Evolutionary conservation across 768 basidiomycete species (phyloP), one percentile per base, ranked within the genome.

Genomic region (Naganishia kalamii): DNA sequence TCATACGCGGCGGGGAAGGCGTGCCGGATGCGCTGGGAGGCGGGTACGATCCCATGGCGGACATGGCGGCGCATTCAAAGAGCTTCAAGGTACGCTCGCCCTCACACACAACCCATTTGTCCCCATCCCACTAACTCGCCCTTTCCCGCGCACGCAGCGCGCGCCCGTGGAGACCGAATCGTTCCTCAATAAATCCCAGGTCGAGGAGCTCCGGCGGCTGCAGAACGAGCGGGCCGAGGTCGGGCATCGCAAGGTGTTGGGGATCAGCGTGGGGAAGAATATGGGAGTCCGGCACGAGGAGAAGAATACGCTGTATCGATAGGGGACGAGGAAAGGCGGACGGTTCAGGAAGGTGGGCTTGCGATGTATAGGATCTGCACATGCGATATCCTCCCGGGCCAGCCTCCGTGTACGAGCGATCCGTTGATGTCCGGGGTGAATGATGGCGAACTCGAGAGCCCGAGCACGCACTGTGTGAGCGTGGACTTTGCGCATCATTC

Each of bases 141-240:
- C 30, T 35, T 25, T 37, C 33, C 27, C 11, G 21, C 49, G 4
- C 46, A 23, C 41, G 23, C 29, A 68, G 62, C 62, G 66, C 27
- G 50, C 62, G 32, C 70, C 78, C 4, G 80, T 81, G 21, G 88
- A 90, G 72, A 81, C 83, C 40, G 89, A 92, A 17, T 86, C 84
- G 32, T 89, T 86, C 70, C 83, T 92, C 73, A 86, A 80, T 65
- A 85, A 85, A 70, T 89, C 90, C 40, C 88, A 93, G 74, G 78
- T 96, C 29, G 79, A 85, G 80, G 90, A 92, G 66, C 78, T 96
- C 54, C 82, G 92, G 33, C 84, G 83, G 69, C 87, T 94, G 0
- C 90, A 94, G 75, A 85, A 87, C 68, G 92, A 96, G 75, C 84
- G 92, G 50, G 81, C 85, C 23, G 87, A 92, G 83, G 88, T 90